Evolutionary conservation across 1,284 basidiomycete genomes (phyloP), one percentile per base, ranked within the genome.

Genomic region (Cryptococcus sp.): DNA sequence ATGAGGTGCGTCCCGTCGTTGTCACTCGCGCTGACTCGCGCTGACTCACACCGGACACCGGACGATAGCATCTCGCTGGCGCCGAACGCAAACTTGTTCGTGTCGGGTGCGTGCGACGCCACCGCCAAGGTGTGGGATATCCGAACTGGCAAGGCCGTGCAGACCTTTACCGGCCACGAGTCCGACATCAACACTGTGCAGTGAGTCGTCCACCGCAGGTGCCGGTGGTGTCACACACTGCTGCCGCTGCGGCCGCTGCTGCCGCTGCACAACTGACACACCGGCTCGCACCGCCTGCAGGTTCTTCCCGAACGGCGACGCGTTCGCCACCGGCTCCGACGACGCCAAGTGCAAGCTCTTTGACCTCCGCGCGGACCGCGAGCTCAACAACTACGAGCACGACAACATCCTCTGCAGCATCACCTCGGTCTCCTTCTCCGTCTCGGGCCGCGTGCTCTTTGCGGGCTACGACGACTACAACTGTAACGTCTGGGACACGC

Each of bases 401-500:
- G 94, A 98, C 79, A 97, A 98, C 79, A 96, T 98, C 64, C 84
- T 98, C 18, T 98, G 95, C 72, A 94, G 95, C 63, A 97, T 98
- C 78, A 98, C 96, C 12, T 96, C 93, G 3, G 94, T 98, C 65
- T 94, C 91, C 15, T 98, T 99, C 82, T 97, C 93, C 1, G 89
- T 91, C 65, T 97, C 93, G 15, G 95, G 95, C 47, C 88, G 96
- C 59, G 89, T 99, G 67, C 83, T 99, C 47, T 98, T 98, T 70
- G 95, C 94, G 63, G 96, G 95, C 43, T 98, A 98, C 76, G 96
- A 99, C 77, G 95, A 98, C 77, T 97, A 95, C 89, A 98, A 95
- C 66, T 93, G 90, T 82, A 98, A 98, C 73, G 95, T 98, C 47
- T 98, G 95, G 95, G 95, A 99, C 75, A 97, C 94, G 43, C 83